Evolutionary conservation across 768 basidiomycete species (phyloP), one percentile per base, ranked within the genome.

Genomic region (Suillus subalutaceus): DNA sequence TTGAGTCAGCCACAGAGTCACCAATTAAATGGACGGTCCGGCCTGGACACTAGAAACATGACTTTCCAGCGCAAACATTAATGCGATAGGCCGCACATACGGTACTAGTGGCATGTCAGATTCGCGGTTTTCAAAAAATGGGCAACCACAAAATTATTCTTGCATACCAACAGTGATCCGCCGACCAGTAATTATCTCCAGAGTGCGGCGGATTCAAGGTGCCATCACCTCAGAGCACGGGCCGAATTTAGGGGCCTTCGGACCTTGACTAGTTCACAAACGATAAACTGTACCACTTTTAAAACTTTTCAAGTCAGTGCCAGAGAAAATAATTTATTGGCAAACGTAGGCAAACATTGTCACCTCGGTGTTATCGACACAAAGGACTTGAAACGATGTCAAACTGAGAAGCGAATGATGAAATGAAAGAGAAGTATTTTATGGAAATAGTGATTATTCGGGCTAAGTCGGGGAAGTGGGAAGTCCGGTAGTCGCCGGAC

Each of bases 401-500:
- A 50, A 7, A 30, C 26, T 32, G 53, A 56, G 55, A 56, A 56
- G 32, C 20, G 3, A 35, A 16, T 58, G n/a, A 37, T 58, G 32
- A 32, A 38, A 40, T 35, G 35, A 35, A 59, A 59, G 20, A 59
- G 58, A 60, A 60, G 26, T 59, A 18, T 59, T 59, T 59, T 10
- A 20, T 60, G 30, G 59, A 43, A 60, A 43, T 20, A 4, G 9
- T 30, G 58, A 59, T 18, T 59, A 9, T 59, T 41, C 59, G 59
- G 59, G 41, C 41, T 43, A 41, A 43, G 41, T 60, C 59, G 59
- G 59, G 59, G 38, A 62, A 43, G 23, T 60, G 58, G 63, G 26
- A 64, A 58, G 7, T n/a, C 30, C 64, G 64, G 64, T 63, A 37
- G 64, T 43, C 62, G 13, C 64, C 64, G 64, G 64, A 62, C 40